Conservation (phyloP, 129 eudicot species). For the Artemisia annua region DNA sequence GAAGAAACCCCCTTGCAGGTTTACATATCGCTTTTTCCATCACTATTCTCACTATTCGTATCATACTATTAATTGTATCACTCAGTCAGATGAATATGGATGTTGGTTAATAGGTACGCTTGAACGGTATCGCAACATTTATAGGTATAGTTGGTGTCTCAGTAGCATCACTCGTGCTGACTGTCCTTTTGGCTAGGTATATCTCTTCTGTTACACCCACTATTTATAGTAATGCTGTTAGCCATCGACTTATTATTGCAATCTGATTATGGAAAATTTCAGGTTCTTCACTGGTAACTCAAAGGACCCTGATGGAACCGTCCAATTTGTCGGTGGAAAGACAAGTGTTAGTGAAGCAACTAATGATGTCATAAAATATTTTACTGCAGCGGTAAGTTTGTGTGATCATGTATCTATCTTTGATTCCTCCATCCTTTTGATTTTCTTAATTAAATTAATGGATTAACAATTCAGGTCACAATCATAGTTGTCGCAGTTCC, state of each 20-base stretch:
- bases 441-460: slow-evolving; percentile 13
- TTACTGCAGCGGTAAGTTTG: slow-evolving; percentile 76
- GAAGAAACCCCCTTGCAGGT: slow-evolving; percentile 99
- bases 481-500: slow-evolving; percentile 98
- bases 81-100: not conserved
- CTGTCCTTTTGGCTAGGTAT: slow-evolving; percentile 76
- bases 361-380: slow-evolving; percentile 62
- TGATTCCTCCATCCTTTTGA: not conserved
- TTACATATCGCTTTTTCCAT: slow-evolving; percentile 3
- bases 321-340: slow-evolving; percentile 64
- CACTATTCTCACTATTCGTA: not conserved
- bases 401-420: not conserved
- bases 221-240: slow-evolving; percentile 6
- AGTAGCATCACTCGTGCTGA: slow-evolving; percentile 69
- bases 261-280: slow-evolving; percentile 4
- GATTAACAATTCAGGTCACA: slow-evolving; percentile 61
- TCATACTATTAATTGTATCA: not conserved
- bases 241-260: not conserved
- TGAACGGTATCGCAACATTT: slow-evolving; percentile 94
- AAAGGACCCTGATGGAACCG: slow-evolving; percentile 60
- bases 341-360: slow-evolving; percentile 54
- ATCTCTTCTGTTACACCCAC: not conserved
- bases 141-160: slow-evolving; percentile 89
- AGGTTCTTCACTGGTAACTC: slow-evolving; percentile 85
- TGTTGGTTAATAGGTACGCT: slow-evolving; percentile 61